These are phyloP conservation scores for Bipolaris sorokiniana DNA, from an alignment of 2,329 filamentous ascomycete species.

Conservation along the genomic window DNA sequence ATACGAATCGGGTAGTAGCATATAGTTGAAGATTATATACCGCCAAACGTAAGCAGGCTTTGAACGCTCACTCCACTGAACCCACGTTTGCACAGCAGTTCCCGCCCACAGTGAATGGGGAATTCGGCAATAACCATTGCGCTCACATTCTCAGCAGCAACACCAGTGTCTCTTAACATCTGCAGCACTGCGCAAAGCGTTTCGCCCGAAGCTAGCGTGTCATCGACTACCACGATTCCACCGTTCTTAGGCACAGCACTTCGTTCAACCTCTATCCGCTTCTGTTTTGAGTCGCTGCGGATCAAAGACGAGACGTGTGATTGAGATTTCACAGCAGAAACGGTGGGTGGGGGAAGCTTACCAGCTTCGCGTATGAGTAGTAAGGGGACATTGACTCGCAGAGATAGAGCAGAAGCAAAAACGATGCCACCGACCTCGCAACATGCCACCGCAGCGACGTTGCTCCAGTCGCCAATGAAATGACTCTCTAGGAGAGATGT, in stretches of 20 bases:
- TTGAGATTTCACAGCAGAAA: conserved; percentile 55
- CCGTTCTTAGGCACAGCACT: conserved; percentile 50
- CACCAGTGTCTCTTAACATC: conserved; percentile 54
- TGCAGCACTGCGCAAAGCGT: conserved; percentile 62
- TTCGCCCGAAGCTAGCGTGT: conserved; percentile 63
- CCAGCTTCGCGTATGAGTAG: conserved; percentile 61
- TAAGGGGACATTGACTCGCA: conserved; percentile 52
- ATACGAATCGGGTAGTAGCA: background rate
- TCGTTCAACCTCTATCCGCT: conserved; percentile 58
- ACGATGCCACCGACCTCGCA: conserved; percentile 66
- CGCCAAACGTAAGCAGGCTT: conserved; percentile 61
- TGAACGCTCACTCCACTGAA: conserved; percentile 60
- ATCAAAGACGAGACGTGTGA: conserved; percentile 63
- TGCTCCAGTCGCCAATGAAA: conserved; percentile 57
- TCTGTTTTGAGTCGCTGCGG: conserved; percentile 29
- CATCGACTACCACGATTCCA: conserved; percentile 64
- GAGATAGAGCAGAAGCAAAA: conserved; percentile 60
- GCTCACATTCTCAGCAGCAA: conserved; percentile 51
- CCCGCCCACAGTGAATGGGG: conserved; percentile 60
- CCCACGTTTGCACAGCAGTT: conserved; percentile 53
- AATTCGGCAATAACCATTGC: conserved; percentile 66
- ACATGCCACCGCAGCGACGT: conserved; percentile 55
- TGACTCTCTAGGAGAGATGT: conserved; percentile 57
- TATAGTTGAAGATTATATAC: conserved; percentile 36
- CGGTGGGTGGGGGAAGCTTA: conserved; percentile 64